phyloP scores from a whole-genome alignment of 371 early-diverging fungal species.

The Mucor lusitanicus region DNA sequence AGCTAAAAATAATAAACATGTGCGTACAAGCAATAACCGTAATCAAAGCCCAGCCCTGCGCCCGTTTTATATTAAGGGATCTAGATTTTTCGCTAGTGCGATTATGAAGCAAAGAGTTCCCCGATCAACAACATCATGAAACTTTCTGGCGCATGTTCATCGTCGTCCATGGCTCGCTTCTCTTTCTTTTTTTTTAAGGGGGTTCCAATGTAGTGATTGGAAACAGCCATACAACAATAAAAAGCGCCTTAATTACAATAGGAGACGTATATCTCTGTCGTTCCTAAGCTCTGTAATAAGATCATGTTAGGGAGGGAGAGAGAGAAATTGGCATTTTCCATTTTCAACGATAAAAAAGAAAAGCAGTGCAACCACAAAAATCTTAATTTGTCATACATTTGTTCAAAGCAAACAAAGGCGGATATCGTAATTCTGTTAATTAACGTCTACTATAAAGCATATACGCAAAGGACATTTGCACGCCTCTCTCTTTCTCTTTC shows the following conservation, averaged over 20 bases:
- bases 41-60: not conserved
- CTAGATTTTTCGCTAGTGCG: not conserved
- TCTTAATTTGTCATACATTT: not conserved
- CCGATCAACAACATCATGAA: not conserved
- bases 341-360: not conserved
- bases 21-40: not conserved
- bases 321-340: conserved; percentile 1
- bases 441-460: not conserved
- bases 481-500: not conserved
- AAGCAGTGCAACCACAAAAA: not conserved
- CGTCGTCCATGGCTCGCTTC: not conserved
- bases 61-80: not conserved
- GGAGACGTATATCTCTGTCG: not conserved
- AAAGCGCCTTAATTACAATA: not conserved
- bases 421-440: not conserved
- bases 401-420: not conserved
- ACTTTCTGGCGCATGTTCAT: not conserved
- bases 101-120: not conserved
- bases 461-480: not conserved
- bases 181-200: not conserved
- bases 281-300: too few species aligned
- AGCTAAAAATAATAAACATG: not conserved
- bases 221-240: not conserved
- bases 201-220: not conserved
- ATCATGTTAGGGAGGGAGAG: too few species aligned